Evolutionary conservation across 2,329 filamentous ascomycete genomes (phyloP), one percentile per base, ranked within the genome.

Genomic region (Diaporthe citri): DNA sequence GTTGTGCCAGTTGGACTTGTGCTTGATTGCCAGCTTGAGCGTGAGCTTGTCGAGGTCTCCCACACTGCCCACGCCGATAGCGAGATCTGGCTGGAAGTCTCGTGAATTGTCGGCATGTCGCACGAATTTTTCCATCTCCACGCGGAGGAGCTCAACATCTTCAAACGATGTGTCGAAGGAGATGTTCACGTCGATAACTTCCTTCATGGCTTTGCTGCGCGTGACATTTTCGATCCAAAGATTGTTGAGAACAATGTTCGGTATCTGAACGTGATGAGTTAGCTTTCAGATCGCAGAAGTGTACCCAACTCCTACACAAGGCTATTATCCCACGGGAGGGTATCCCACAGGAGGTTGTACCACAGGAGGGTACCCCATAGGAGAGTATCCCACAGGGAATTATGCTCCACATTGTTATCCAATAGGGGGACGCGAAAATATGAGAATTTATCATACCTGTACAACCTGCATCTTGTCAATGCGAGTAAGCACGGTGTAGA

Each of bases 171-270:
- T 98, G 79, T 95, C 95, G 81, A 94, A 98, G 7, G 92, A 92
- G 75, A 98, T 92, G 76, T 93, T 94, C 70, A 98, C 87, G 15
- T 93, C 91, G 71, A 98, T 89, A 70, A 91, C 91, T 84, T 97
- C 97, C 77, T 93, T 93, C 96, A 98, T 98, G 64, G 95, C 93
- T 83, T 95, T 96, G 82, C 94, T 96, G 71, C 97, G 94, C 13
- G 94, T 94, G 77, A 98, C 90, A 82, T 99, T 99, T 83, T 98
- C 96, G 73, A 99, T 93, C 94, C 95, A 98, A n/a, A 96, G 86
- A 71, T 91, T 93, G 87, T 98, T 98, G 72, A 98, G 89, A 2
- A 95, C 88, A 80, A 97, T 97, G 84, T 99, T 98, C 56, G 97
- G 96, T 2, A 97, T 92, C 85, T 97, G 90, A 6, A 28, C 0